Conservation (phyloP, 2,329 filamentous ascomycete species). For the Scedosporium apiospermum region DNA sequence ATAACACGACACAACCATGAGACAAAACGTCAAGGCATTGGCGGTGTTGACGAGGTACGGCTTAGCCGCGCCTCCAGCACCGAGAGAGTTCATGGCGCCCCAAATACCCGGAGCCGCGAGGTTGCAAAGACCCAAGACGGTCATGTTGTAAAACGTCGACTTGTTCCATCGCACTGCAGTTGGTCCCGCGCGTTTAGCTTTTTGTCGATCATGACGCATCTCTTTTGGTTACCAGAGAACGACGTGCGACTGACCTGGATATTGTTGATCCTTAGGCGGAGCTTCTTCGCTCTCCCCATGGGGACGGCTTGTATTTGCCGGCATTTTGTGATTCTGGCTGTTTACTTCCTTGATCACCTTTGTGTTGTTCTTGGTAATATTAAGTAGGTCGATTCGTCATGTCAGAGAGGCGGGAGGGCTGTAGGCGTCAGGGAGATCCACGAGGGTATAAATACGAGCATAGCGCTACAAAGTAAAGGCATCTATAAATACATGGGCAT, state of each 20-base stretch:
- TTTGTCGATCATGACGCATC: background rate
- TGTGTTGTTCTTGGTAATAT: too few species aligned
- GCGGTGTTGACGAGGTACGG: slow-evolving; percentile 58
- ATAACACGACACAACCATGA: slow-evolving; percentile 64
- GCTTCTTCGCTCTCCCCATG: background rate
- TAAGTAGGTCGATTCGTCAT: too few species aligned
- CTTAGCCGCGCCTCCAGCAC: slow-evolving; percentile 55
- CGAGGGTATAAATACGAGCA: too few species aligned
- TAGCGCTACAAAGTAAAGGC: too few species aligned
- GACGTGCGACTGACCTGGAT: background rate
- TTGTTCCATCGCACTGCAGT: slow-evolving; percentile 44
- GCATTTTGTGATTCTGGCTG: too few species aligned
- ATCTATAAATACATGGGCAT: too few species aligned
- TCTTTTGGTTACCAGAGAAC: too few species aligned
- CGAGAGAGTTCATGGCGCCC: slow-evolving; percentile 64
- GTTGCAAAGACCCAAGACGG: slow-evolving; percentile 62
- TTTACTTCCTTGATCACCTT: too few species aligned
- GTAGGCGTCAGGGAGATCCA: too few species aligned
- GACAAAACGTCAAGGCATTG: slow-evolving; percentile 61
- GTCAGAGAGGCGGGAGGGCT: too few species aligned
- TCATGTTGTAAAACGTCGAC: slow-evolving; percentile 63
- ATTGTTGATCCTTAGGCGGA: background rate
- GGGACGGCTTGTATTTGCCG: background rate
- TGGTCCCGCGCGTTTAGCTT: background rate
- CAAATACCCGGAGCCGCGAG: slow-evolving; percentile 63